Percentiles rank a stretch among this genome's conserved stretches.
Conservation (phyloP, 2,329 filamentous ascomycete genomes). For the Microcyclosporella mali region DNA sequence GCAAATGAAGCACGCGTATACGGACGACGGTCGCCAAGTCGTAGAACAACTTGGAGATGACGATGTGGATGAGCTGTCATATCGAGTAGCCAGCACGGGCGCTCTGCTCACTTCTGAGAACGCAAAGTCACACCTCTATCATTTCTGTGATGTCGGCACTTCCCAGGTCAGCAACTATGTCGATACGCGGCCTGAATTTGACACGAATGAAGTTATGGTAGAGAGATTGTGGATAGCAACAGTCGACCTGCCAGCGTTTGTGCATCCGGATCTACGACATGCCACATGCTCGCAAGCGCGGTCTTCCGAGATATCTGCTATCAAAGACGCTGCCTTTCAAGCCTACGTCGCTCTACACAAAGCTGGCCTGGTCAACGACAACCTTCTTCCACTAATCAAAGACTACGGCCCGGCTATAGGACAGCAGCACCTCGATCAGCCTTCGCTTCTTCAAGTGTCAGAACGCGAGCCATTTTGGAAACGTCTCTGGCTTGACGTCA, state of each 20-base stretch:
- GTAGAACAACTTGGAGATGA: slow-evolving; percentile 43
- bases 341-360: slow-evolving; percentile 66
- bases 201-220: slow-evolving; percentile 37
- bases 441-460: slow-evolving; percentile 20
- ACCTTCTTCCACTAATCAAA: slow-evolving; percentile 60
- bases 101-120: slow-evolving; percentile 67
- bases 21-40: slow-evolving; percentile 53
- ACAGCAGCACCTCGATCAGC: slow-evolving; percentile 21
- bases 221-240: slow-evolving; percentile 44
- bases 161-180: slow-evolving; percentile 55
- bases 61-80: slow-evolving; percentile 38
- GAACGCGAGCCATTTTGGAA: slow-evolving; percentile 13
- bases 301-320: slow-evolving; percentile 61
- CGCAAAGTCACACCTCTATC: slow-evolving; percentile 68
- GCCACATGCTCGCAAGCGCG: slow-evolving; percentile 52
- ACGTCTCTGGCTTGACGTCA: neutral
- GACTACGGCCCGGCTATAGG: slow-evolving; percentile 19
- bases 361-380: slow-evolving; percentile 67
- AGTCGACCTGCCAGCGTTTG: slow-evolving; percentile 64
- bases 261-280: slow-evolving; percentile 57
- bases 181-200: slow-evolving; percentile 63
- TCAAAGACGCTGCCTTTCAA: slow-evolving; percentile 75
- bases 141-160: slow-evolving; percentile 62
- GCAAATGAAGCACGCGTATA: slow-evolving; percentile 65
- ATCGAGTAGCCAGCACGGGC: slow-evolving; percentile 43